Base-by-base conservation (phyloP, 352 stramenopile species). In the Pythium graminicola region DNA sequence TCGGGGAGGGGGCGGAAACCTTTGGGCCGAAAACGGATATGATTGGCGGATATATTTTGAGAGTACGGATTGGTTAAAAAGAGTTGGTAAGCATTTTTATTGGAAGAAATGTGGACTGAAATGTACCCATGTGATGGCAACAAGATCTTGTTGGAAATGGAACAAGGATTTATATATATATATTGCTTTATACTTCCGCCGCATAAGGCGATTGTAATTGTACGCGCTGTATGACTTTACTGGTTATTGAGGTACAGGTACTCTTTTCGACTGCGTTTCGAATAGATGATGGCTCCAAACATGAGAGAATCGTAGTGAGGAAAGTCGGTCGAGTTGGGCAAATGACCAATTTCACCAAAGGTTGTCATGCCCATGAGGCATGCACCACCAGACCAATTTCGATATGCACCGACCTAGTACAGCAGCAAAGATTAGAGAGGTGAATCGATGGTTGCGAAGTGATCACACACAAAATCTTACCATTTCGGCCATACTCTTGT, bases 221-320 rank as follows among this genome's bases (percentile, higher is more conserved):
- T 44, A 56, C 36, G 36, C 19, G 27, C 23, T 32, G 23, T 38
- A 40, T 23, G 13, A 22, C 33, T 57, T 31, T 44, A 62, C 54
- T 62, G 28, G 54, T 62, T 56, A 47, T 42, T 41, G 24, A 62
- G 46, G 31, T 81, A 87, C 23, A 90, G 58, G 27, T 87, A 86
- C 56, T 87, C 73, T 58, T 86, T 85, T 36, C 81, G 81, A 50
- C 80, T 89, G 48, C 79, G 79, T 57, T 88, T 92, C 43, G 80
- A 91, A 57, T 88, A 94, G 61, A 91, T 85, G 51, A 94, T 82
- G 28, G 78, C 80, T 16, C 81, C 81, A 47, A 94, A 94, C 83
- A 94, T 94, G 66, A 94, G 79, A 64, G 81, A 89, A 50, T 94
- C 83, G 48, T 91, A 94, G 65, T 92, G 83, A 32, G 83, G 83